Conservation (phyloP, 176 grass and related monocot genomes). For the Zoysia pacifica region DNA sequence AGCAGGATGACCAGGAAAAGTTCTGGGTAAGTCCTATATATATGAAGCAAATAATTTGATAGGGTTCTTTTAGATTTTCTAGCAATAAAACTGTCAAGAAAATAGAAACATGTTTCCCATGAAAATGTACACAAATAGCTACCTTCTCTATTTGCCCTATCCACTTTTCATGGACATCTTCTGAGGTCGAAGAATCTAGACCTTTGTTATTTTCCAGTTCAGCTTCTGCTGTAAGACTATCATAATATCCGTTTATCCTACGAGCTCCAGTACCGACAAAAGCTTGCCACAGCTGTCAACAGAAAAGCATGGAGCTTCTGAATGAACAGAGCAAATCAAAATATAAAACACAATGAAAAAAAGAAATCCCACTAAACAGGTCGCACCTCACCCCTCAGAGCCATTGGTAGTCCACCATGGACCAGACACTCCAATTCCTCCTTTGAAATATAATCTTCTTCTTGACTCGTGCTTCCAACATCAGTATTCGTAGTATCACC, state of each 20-base stretch:
- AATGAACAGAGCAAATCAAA: conserved; percentile 35
- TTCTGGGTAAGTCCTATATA: conserved; percentile 96
- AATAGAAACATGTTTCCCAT: neutral
- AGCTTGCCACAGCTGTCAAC: conserved; percentile 93
- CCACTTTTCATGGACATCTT: conserved; percentile 67
- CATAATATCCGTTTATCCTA: conserved; percentile 80
- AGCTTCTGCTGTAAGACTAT: conserved; percentile 58
- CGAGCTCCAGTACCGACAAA: conserved; percentile 91
- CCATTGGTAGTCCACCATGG: conserved; percentile 91
- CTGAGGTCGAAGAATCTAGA: conserved; percentile 42
- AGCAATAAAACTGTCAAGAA: neutral
- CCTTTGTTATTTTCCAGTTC: conserved; percentile 37
- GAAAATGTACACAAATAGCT: conserved; percentile 15
- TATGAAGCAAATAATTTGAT: conserved; percentile 16
- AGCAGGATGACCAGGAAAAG: conserved; percentile 97
- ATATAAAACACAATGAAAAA: conserved; percentile 29
- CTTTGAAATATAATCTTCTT: conserved; percentile 61
- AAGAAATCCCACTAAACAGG: neutral
- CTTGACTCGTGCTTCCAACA: conserved; percentile 38
- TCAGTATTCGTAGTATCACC: conserved; percentile 50
- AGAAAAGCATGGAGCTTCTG: conserved; percentile 35
- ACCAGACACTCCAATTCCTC: conserved; percentile 91
- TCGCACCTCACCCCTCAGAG: conserved; percentile 92
- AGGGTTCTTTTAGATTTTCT: conserved; percentile 30
- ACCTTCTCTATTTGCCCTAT: conserved; percentile 99